Evolutionary conservation across 2,329 filamentous ascomycete genomes (phyloP).

Genomic region (Simplicillium aogashimaense): DNA sequence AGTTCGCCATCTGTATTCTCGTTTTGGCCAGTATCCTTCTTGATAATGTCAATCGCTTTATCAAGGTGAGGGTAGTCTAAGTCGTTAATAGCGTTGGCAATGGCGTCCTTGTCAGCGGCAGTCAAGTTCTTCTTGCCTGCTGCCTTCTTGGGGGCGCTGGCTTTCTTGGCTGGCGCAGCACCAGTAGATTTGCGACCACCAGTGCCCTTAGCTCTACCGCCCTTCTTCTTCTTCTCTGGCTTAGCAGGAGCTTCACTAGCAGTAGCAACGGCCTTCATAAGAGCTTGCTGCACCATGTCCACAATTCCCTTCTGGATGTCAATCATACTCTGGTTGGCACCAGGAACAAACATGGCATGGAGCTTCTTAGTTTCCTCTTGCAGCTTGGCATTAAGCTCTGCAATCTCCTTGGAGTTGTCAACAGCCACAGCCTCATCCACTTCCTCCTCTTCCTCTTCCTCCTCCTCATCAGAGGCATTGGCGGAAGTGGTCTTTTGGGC

Average conservation of each 20-base stretch:
- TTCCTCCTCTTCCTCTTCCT: slow-evolving; percentile 62
- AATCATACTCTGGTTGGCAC: slow-evolving; percentile 42
- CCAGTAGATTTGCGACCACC: slow-evolving; percentile 32
- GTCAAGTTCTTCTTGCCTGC: slow-evolving; percentile 46
- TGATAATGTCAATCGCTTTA: slow-evolving; percentile 80
- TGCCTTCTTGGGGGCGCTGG: slow-evolving; percentile 32
- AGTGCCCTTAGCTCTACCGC: slow-evolving; percentile 42
- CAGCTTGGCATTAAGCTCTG: slow-evolving; percentile 40
- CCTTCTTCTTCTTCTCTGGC: slow-evolving; percentile 49
- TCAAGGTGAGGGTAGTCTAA: slow-evolving; percentile 71
- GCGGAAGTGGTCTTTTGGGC: slow-evolving; percentile 42
- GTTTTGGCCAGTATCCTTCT: slow-evolving; percentile 69
- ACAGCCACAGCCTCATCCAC: slow-evolving; percentile 25
- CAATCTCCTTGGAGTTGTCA: slow-evolving; percentile 31
- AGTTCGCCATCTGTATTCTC: slow-evolving; percentile 51
- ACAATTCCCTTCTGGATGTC: slow-evolving; percentile 53
- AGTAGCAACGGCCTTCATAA: slow-evolving; percentile 62
- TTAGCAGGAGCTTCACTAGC: slow-evolving; percentile 40
- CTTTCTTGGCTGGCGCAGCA: slow-evolving; percentile 23
- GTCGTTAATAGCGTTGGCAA: slow-evolving; percentile 75
- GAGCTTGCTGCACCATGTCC: slow-evolving; percentile 56
- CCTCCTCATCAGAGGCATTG: slow-evolving; percentile 56
- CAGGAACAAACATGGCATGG: slow-evolving; percentile 40
- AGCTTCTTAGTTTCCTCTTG: slow-evolving; percentile 49
- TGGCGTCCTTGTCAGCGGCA: slow-evolving; percentile 79